Base-by-base conservation (phyloP, 2,329 filamentous ascomycete genomes). In the Ophiostoma montium region DNA sequence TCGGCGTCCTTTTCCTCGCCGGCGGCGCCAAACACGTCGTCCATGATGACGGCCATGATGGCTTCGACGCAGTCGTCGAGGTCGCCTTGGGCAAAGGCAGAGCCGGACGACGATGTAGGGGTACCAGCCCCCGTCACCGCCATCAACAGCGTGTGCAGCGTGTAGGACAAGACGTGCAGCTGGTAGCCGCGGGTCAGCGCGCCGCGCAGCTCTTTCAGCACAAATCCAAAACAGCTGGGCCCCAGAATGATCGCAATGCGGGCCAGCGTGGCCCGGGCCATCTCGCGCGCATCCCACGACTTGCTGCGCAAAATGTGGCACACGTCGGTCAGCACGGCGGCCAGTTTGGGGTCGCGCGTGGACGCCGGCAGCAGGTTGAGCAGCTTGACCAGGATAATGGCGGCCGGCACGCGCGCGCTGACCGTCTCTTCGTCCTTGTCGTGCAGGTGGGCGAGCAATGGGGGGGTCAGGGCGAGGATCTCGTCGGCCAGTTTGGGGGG, bases 1-100 rank as follows among this genome's bases (percentile, higher is more conserved):
- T 95, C 88, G 0, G 90, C 90, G 58, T 98, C 92, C 65, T 98
- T 98, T 61, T 98, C 90, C 66, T 95, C 85, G 2, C 92, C 92
- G 32, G 84, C 84, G 6, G 80, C 78, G 30, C 94, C 94, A 60
- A 98, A 98, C 12, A 94, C 92, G 61, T 98, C 94, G 59, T 98
- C 92, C 86, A 98, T 92, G 55, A 96, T 82, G 39, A 98, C 78
- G 1, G 78, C 75, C 42, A 94, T 80, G 39, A 96, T 80, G 11
- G 83, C 74, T 3, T 76, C 69, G 9, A 95, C 70, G 59, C 89
- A 95, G 61, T 95, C 89, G 60, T 98, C 87, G 30, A 98, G 69
- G 57, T 90, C 87, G 21, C 94, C 92, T 16, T 87, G 80, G 36
- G 78, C 71, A 58, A 87, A 84, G 2, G 78, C 72, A 10, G 86